Evolutionary conservation across 2,329 filamentous ascomycete species (phyloP).

Genomic region (Chlorencoelia australis): DNA sequence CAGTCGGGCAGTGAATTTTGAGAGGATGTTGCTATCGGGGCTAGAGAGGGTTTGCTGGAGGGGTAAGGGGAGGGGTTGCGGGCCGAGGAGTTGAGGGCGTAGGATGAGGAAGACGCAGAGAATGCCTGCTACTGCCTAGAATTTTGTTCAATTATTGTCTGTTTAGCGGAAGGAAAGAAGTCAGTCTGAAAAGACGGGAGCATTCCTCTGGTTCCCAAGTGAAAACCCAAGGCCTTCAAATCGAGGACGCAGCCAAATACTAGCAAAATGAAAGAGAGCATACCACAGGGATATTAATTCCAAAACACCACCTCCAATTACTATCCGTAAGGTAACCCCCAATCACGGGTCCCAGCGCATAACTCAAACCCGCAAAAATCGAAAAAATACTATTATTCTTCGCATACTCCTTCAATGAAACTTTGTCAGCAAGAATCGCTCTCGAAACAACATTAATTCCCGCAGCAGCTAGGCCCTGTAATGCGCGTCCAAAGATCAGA

Average conservation of each 20-base stretch:
- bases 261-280: neutral
- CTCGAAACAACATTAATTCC: constrained; percentile 51
- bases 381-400: constrained; percentile 53
- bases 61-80: constrained; percentile 32
- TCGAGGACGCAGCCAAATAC: too few species aligned
- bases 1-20: constrained; percentile 31
- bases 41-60: constrained; percentile 30
- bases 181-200: too few species aligned
- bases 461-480: constrained; percentile 52
- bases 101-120: constrained; percentile 44
- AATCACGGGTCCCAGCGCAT: constrained; percentile 46
- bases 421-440: constrained; percentile 53
- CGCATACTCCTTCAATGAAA: constrained; percentile 49
- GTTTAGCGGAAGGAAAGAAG: too few species aligned
- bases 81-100: constrained; percentile 46
- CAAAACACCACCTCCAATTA: constrained; percentile 59
- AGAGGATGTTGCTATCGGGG: constrained; percentile 27
- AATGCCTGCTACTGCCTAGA: constrained; percentile 40
- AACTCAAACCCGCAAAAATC: constrained; percentile 47
- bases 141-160: constrained; percentile 34
- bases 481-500: constrained; percentile 49
- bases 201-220: too few species aligned
- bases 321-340: constrained; percentile 43
- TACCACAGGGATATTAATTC: constrained; percentile 28
- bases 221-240: too few species aligned